Conservation (phyloP, 805 yeast species). For the Ogataea philodendri region DNA sequence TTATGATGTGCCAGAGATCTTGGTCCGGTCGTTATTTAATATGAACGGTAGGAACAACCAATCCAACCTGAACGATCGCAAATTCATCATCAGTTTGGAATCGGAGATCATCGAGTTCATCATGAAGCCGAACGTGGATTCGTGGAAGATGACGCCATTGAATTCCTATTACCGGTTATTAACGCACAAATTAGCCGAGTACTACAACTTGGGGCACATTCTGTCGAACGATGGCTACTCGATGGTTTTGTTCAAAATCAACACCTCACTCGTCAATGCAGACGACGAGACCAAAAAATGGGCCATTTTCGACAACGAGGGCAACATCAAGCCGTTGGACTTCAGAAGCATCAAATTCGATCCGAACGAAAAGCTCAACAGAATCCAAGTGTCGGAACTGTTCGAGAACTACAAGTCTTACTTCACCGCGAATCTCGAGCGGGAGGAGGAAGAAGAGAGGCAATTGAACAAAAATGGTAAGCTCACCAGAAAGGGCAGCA, state of each 20-base stretch:
- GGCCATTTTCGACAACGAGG: conserved; percentile 33
- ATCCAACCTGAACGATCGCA: conserved; percentile 38
- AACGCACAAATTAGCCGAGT: conserved; percentile 69
- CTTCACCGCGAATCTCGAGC: conserved; percentile 9
- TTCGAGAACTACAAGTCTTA: conserved; percentile 21
- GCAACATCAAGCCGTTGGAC: conserved; percentile 34
- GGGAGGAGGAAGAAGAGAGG: conserved; percentile 16
- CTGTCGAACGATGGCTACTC: conserved; percentile 51
- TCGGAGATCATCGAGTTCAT: conserved; percentile 46
- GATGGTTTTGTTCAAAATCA: conserved; percentile 39
- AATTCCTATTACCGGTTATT: conserved; percentile 68
- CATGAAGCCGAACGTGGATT: conserved; percentile 37
- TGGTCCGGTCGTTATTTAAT: conserved; percentile 32
- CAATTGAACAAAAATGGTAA: conserved; percentile 3
- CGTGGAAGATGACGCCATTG: conserved; percentile 49
- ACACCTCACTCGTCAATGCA: conserved; percentile 37
- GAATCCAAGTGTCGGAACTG: conserved; percentile 30
- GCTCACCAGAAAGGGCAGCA: conserved; percentile 12
- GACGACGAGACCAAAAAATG: conserved; percentile 32
- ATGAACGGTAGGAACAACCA: conserved; percentile 26
- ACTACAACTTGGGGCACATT: conserved; percentile 59
- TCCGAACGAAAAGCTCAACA: conserved; percentile 33
- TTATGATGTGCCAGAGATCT: conserved; percentile 30
- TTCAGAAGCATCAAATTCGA: conserved; percentile 32
- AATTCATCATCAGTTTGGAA: conserved; percentile 50